These are phyloP conservation scores for Yamadazyma philogaea DNA, from an alignment of 805 yeast species.

Conservation along the genomic window DNA sequence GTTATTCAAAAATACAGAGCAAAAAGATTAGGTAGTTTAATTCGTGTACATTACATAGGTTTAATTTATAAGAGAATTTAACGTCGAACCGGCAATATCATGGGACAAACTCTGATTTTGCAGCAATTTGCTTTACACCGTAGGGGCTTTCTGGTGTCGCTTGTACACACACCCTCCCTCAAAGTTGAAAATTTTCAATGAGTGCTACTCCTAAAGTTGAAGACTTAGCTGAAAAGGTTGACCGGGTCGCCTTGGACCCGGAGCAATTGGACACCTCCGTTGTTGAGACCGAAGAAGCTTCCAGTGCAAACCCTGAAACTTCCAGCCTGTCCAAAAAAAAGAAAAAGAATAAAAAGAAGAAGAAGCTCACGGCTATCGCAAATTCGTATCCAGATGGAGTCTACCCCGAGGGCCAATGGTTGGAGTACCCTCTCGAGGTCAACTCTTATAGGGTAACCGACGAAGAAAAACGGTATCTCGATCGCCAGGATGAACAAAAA, in stretches of 20 bases:
- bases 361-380: slow-evolving; percentile 60
- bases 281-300: slow-evolving; percentile 8
- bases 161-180: background rate
- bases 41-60: background rate
- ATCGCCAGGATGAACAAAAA: slow-evolving; percentile 54
- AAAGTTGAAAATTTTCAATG: slow-evolving; percentile 4
- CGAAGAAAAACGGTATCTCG: slow-evolving; percentile 81
- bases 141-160: background rate
- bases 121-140: background rate
- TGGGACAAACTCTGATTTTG: background rate
- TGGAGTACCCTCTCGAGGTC: slow-evolving; percentile 66
- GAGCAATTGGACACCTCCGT: slow-evolving; percentile 26
- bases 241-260: background rate
- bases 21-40: slow-evolving; percentile 3
- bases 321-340: slow-evolving; percentile 23
- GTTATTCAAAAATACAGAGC: slow-evolving; percentile 17
- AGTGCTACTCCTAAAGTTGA: slow-evolving; percentile 1
- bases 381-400: slow-evolving; percentile 64
- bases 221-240: slow-evolving; percentile 2
- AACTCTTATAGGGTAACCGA: slow-evolving; percentile 72
- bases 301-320: slow-evolving; percentile 3
- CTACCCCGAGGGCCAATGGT: slow-evolving; percentile 87
- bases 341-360: slow-evolving; percentile 51
- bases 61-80: background rate
- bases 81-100: background rate